These are phyloP conservation scores for Abortiporus biennis DNA, from an alignment of 1,284 basidiomycete genomes.

Conservation along the genomic window DNA sequence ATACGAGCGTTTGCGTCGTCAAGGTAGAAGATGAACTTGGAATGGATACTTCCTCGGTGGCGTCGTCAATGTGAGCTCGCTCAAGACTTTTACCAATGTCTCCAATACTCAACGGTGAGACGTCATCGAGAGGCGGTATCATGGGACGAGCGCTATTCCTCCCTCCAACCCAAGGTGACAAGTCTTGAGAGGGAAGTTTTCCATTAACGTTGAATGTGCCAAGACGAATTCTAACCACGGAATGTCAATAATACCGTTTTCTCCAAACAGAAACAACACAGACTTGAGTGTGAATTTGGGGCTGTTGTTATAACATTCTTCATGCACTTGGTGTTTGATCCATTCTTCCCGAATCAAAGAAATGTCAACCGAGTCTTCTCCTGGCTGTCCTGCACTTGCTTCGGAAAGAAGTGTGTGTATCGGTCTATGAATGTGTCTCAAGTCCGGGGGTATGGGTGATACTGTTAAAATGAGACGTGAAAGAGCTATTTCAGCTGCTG, in stretches of 20 bases:
- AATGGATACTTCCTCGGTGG: neutral
- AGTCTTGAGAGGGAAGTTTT: conserved; percentile 61
- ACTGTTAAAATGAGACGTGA: conserved; percentile 15
- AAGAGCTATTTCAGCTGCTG: neutral
- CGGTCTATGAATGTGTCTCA: conserved; percentile 40
- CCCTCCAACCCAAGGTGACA: conserved; percentile 42
- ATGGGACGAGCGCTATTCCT: conserved; percentile 15
- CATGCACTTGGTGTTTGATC: conserved; percentile 32
- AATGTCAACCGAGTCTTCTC: conserved; percentile 54
- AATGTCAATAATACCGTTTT: neutral
- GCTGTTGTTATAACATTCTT: conserved; percentile 1
- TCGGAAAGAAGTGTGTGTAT: conserved; percentile 47
- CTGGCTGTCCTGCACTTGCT: conserved; percentile 53
- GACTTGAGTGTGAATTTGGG: neutral
- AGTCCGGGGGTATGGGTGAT: conserved; percentile 40
- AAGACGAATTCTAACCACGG: conserved; percentile 19
- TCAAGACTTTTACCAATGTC: conserved; percentile 8
- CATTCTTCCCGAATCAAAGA: conserved; percentile 55
- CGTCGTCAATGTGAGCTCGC: too few relatives aligned
- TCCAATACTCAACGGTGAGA: conserved; percentile 29
- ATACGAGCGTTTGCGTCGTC: too few relatives aligned
- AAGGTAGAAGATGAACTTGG: neutral
- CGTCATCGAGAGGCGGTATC: conserved; percentile 30
- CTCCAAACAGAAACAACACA: neutral
- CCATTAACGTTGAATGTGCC: conserved; percentile 82